Evolutionary conservation across 768 basidiomycete species (phyloP).

Genomic region (Agrocybe chaxingu): DNA sequence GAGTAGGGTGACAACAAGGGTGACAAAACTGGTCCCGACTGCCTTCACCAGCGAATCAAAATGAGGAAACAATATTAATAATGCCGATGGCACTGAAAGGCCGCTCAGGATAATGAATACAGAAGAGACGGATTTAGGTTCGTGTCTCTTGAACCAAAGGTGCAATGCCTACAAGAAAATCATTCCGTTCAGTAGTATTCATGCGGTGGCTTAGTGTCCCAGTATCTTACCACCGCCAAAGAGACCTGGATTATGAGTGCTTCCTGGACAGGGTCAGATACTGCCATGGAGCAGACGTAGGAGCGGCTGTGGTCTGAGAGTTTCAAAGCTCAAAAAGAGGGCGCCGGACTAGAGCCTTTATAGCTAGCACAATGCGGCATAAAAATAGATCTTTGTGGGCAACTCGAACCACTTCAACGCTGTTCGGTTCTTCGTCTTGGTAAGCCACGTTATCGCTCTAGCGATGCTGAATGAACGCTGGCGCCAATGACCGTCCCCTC

Average conservation of each 20-base stretch:
- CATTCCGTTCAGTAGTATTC: not conserved
- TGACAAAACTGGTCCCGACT: not conserved
- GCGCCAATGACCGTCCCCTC: no score
- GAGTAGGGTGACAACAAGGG: slow-evolving; percentile 11
- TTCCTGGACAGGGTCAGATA: not conserved
- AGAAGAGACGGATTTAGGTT: slow-evolving; percentile 7
- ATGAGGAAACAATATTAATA: not conserved
- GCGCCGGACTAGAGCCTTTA: no score
- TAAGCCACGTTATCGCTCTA: no score
- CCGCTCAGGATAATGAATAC: not conserved
- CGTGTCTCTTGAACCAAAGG: slow-evolving; percentile 12
- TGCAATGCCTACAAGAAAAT: slow-evolving; percentile 5
- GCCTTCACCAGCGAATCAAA: not conserved
- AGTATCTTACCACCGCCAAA: slow-evolving; percentile 4
- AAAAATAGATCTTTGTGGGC: no score
- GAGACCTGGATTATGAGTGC: not conserved
- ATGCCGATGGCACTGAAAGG: not conserved
- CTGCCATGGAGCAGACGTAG: no score
- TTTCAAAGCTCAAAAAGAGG: no score
- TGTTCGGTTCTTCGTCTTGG: no score
- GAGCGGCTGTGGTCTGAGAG: no score
- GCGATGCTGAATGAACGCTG: no score
- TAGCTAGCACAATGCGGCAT: no score
- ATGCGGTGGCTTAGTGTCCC: not conserved
- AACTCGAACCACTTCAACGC: no score